Base-by-base conservation (phyloP, 2,329 filamentous ascomycete genomes). In the Aspergillus sp. region DNA sequence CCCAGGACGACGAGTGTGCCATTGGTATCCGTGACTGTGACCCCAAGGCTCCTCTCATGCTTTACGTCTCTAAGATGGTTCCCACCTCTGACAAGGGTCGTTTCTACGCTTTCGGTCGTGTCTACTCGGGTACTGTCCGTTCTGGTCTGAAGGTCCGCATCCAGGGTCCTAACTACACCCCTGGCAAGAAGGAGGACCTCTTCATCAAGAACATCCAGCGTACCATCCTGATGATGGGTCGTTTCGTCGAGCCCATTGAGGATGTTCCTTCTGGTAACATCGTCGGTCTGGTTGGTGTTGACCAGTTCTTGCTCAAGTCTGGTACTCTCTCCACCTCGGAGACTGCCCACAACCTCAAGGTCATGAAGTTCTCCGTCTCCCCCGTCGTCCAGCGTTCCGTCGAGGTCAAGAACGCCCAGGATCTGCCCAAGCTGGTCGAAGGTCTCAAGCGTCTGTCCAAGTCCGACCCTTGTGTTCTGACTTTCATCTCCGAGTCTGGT, bases 51-150 rank as follows among this genome's bases (percentile, higher is more conserved):
- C 88, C 91, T 67, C 93, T 98, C 76, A 98, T 98, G 93, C 82
- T 97, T 63, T 98, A 98, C 87, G 90, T 98, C 74, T 98, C 93
- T 75, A 98, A 98, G 89, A 98, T 98, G 93, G 93, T 98, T 70
- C 93, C 93, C 68, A 98, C 93, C 64, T 94, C 90, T 66, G 93
- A 98, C 72, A 97, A 96, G 86, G 93, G 93, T 77, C 91, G 93
- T 79, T 98, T 98, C 89, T 98, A 96, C 80, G 93, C 93, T 74
- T 98, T 98, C 80, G 93, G 93, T 79, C 93, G 93, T 95, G 93
- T 98, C 78, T 98, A 97, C 83, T 81, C 93, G 64, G 93, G 93
- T 87, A 97, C 90, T 72, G 93, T 96, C 80, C 82, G 82, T 69
- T 97, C 93, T 62, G 93, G 93, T 80, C 81, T 97, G 67, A 97